Evolutionary conservation across 352 stramenopile genomes (phyloP), one percentile per base, ranked within the genome.

Genomic region (Saprolegnia parasitica): DNA sequence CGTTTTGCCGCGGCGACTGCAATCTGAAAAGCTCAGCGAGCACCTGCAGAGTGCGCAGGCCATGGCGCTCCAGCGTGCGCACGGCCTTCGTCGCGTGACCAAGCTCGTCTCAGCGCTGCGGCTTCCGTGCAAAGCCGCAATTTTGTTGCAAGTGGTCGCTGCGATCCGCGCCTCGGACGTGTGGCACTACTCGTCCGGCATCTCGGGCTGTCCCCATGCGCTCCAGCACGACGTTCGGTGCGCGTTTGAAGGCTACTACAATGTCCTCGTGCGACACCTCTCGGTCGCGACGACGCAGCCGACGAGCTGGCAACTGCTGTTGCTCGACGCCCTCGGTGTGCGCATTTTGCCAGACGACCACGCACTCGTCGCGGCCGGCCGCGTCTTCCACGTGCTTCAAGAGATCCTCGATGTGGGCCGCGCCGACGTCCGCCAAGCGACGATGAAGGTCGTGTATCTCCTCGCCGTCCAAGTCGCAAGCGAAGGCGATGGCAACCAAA

Each of bases 341-440:
- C 62, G 62, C n/a, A 46, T 68, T 26, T n/a, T 68, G 26, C 62
- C 62, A 6, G 62, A 68, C 15, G 62, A 68, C 47, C 62, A 68
- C 50, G 26, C 35, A 18, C 32, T 68, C 16, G 21, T 68, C 13
- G 40, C 62, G 10, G 35, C 32, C 42, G 35, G 62, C 20, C 35
- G 62, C 20, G 40, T 68, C 11, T 68, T 68, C 20, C 62, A 68
- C 15, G 40, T 58, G 16, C 40, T 68, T 5, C 62, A 68, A 60
- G 62, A 68, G n/a, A 23, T 68, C 9, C 24, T 68, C 13, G 62
- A 68, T 42, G 39, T 29, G 26, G 64, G 32, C 20, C 24, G 26
- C 20, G 0, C 47, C 10, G 50, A 29, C 8, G 15, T 68, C 8
- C 37, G 62, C 20, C 46, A 68, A 23, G 62, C 62, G 15, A 68